phyloP scores from a whole-genome alignment of 306 rosid genomes.

The Dalbergia cultrata region DNA sequence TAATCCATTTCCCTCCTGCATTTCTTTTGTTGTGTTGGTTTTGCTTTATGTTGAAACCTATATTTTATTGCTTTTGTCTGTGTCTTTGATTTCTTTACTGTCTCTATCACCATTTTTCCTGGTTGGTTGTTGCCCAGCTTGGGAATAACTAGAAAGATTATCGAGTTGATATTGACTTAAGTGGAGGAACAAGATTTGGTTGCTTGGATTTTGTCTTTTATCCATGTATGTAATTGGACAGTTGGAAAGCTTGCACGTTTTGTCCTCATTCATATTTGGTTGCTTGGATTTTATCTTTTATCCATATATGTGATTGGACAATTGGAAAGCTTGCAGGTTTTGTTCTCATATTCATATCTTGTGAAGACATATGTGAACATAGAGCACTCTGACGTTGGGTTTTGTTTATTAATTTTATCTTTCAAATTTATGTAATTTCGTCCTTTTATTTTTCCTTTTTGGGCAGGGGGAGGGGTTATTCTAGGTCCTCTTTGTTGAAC shows the following conservation, averaged over 20 bases:
- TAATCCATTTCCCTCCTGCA: not conserved
- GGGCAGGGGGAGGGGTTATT: not conserved
- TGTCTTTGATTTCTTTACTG: conserved; percentile 15
- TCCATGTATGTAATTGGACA: conserved; percentile 2
- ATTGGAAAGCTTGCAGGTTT: not conserved
- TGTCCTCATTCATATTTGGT: not conserved
- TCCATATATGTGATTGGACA: not conserved
- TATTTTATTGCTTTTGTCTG: not conserved
- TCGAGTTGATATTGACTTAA: not conserved
- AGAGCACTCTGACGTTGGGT: not conserved
- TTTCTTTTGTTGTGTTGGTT: conserved; percentile 16
- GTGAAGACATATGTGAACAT: not conserved
- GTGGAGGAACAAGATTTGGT: not conserved
- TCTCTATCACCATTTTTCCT: not conserved
- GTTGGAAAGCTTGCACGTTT: not conserved
- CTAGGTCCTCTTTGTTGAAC: conserved; percentile 6
- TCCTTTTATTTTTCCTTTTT: not conserved
- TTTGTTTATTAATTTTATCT: not conserved
- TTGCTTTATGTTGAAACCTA: not conserved
- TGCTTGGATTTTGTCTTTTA: conserved; percentile 8
- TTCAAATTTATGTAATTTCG: not conserved
- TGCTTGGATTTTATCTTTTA: not conserved
- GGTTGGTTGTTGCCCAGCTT: not conserved
- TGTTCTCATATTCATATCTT: not conserved
- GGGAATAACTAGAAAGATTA: not conserved